Evolutionary conservation across 257 asterid species (phyloP).

Genomic region (Fraxinus anomala): DNA sequence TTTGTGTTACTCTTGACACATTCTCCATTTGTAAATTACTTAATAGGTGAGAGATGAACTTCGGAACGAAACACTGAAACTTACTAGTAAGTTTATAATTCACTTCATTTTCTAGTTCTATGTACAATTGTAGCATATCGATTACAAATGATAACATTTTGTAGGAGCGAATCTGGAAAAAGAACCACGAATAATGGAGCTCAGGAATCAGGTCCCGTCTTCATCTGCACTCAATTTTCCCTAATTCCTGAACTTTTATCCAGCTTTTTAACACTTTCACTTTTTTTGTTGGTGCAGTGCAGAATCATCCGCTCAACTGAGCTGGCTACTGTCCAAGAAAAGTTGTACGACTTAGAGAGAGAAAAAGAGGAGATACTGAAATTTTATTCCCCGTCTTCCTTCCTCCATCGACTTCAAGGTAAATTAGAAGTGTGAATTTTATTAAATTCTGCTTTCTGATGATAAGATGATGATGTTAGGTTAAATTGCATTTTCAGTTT

Average conservation of each 20-base stretch:
- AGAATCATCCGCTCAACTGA: conserved; percentile 87
- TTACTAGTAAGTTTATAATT: conserved; percentile 67
- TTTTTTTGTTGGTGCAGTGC: conserved; percentile 60
- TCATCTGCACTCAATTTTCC: conserved; percentile 18
- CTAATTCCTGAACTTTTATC: neutral
- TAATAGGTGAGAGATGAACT: conserved; percentile 85
- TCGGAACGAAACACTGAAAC: conserved; percentile 83
- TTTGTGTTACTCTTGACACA: conserved; percentile 23
- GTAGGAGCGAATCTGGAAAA: conserved; percentile 88
- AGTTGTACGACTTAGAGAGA: conserved; percentile 69
- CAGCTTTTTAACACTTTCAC: neutral
- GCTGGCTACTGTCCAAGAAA: conserved; percentile 92
- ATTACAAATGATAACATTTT: conserved; percentile 17
- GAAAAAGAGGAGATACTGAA: conserved; percentile 67
- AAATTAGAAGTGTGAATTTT: conserved; percentile 19
- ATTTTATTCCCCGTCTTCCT: conserved; percentile 67
- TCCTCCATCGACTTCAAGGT: conserved; percentile 81
- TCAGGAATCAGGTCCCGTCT: conserved; percentile 82
- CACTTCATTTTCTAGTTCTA: conserved; percentile 18
- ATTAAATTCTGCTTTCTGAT: neutral
- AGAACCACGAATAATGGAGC: conserved; percentile 87
- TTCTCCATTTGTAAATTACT: conserved; percentile 18
- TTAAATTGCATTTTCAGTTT: neutral
- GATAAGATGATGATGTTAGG: neutral
- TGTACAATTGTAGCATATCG: neutral